Evolutionary conservation across 2,329 filamentous ascomycete species (phyloP), one percentile per base, ranked within the genome.

Genomic region (Scolecobasidium constrictum): DNA sequence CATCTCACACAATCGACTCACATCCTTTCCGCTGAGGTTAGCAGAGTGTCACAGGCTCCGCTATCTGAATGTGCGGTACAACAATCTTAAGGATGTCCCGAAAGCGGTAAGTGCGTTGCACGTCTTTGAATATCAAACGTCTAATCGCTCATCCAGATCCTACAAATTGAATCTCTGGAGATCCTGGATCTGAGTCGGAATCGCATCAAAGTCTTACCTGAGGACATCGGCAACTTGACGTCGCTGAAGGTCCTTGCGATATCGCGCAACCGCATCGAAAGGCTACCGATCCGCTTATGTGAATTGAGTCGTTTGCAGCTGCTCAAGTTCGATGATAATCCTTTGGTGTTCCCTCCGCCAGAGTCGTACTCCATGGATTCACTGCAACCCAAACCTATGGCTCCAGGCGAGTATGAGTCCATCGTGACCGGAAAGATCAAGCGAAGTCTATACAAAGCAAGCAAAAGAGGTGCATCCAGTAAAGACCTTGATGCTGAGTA

Each of bases 111-210:
- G 77, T 67, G 40, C 41, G 18, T 18, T 40, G 12, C 20, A 11
- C 9, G 17, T 12, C 9, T 12, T 36, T 12, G 35, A 17, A 36
- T 17, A 39, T 37, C 11, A 9, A 11, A 18, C 9, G 17, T 16
- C 17, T 7, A 16, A 5, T 15, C 19, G 23, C 19, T 13, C 19
- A 53, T 40, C 50, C 49, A 94, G 87, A 76, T 96, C 46, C 88
- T 90, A 58, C 80, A 87, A 60, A 72, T 96, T 48, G 81, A 77
- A 41, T 83, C 86, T 23, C 75, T 96, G 43, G 88, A 96, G 63
- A 94, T 95, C 46, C 75, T 96, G 47, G 90, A 96, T 63, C 73
- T 96, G 43, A 88, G 87, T 58, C 78, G 85, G 53, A 96, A 96
- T 59, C 86, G 83, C 59, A 78, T 96, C 47, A 76, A 75, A 38